phyloP scores from a whole-genome alignment of 2,329 filamentous ascomycete genomes.

The Bisporella sp. region DNA sequence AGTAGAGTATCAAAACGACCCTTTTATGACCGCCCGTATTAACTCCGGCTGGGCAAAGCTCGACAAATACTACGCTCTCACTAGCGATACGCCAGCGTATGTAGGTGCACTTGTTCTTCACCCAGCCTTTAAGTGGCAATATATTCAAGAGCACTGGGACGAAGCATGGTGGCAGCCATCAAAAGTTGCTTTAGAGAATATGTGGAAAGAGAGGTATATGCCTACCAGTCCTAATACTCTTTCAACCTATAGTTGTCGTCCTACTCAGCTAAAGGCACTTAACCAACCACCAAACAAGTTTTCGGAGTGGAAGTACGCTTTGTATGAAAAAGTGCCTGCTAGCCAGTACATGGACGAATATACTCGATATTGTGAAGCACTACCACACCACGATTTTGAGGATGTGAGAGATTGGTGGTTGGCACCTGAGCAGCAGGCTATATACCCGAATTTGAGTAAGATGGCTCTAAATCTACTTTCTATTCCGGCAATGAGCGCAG shows the following conservation, averaged over 20 bases:
- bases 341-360: not conserved
- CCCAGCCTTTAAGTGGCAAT: not conserved
- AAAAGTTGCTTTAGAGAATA: not conserved
- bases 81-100: not conserved
- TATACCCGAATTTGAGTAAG: not conserved
- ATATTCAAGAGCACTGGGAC: not conserved
- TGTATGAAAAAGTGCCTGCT: not conserved
- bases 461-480: not conserved
- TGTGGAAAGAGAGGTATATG: not conserved
- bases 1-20: not conserved
- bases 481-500: not conserved
- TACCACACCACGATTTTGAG: not conserved
- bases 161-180: not conserved
- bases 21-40: not conserved
- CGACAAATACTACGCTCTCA: not conserved
- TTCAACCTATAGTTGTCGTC: not conserved
- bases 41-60: not conserved
- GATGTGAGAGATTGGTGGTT: not conserved
- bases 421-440: not conserved
- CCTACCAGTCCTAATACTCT: not conserved
- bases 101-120: not conserved
- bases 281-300: not conserved
- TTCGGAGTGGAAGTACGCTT: not conserved
- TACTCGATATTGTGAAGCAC: too few species aligned
- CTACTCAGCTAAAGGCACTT: not conserved